Percentiles rank a stretch among this genome's conserved stretches.
Evolutionary conservation across 2,329 filamentous ascomycete species (phyloP).

Genomic region (Beauveria sp.): DNA sequence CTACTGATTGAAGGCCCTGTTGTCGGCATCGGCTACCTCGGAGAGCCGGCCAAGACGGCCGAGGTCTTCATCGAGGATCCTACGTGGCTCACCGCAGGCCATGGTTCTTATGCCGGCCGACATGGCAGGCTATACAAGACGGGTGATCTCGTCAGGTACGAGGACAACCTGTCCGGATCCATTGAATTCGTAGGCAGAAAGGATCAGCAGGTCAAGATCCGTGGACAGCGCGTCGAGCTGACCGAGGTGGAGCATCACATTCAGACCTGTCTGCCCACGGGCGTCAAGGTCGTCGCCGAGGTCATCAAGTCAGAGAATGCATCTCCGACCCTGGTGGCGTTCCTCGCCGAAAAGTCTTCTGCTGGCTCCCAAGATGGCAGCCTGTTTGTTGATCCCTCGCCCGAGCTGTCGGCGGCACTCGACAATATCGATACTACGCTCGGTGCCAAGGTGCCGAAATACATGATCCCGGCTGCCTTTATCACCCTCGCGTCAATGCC

Average conservation of each 20-base stretch:
- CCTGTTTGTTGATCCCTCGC: conserved; percentile 23
- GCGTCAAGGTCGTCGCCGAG: conserved; percentile 38
- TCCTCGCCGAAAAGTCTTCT: conserved; percentile 27
- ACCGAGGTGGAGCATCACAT: conserved; percentile 45
- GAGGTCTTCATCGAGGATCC: conserved; percentile 51
- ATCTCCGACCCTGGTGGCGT: conserved; percentile 39
- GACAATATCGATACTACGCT: conserved; percentile 24
- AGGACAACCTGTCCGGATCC: conserved; percentile 43
- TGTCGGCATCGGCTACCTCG: conserved; percentile 56
- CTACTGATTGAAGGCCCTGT: conserved; percentile 50
- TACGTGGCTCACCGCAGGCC: conserved; percentile 39
- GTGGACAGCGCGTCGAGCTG: conserved; percentile 58
- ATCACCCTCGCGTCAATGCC: conserved; percentile 39
- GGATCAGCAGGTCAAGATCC: conserved; percentile 61
- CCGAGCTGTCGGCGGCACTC: conserved; percentile 24
- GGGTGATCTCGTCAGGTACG: conserved; percentile 50
- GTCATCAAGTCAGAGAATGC: conserved; percentile 38
- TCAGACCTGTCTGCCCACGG: conserved; percentile 33
- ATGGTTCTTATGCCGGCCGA: conserved; percentile 27
- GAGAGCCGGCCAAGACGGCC: conserved; percentile 48
- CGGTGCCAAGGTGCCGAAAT: conserved; percentile 30
- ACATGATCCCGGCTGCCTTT: conserved; percentile 42
- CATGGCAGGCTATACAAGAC: conserved; percentile 48
- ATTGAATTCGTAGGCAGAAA: conserved; percentile 55
- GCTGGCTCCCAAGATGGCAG: conserved; percentile 11